These are phyloP conservation scores for Sporothrix humicola DNA, from an alignment of 2,329 filamentous ascomycete species.

Conservation along the genomic window DNA sequence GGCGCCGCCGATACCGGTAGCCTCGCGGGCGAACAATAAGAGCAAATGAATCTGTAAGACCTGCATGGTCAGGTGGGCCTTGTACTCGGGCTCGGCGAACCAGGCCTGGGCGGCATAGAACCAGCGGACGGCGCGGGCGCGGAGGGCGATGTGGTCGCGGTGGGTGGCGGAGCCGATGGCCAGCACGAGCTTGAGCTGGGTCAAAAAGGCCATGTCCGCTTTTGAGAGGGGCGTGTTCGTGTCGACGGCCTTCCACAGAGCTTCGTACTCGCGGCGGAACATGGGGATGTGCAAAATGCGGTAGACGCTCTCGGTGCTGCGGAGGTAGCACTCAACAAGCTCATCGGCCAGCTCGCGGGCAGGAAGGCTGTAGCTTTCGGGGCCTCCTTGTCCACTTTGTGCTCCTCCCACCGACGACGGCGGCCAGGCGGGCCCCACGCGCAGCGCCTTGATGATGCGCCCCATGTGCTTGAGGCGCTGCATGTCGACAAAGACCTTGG, in stretches of 20 bases:
- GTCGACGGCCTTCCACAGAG: slow-evolving; percentile 51
- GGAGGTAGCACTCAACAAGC: slow-evolving; percentile 59
- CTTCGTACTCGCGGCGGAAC: slow-evolving; percentile 60
- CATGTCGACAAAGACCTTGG: slow-evolving; percentile 45
- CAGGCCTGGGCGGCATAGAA: slow-evolving; percentile 59
- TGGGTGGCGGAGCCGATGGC: slow-evolving; percentile 57
- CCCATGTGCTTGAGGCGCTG: slow-evolving; percentile 59
- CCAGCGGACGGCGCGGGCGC: slow-evolving; percentile 54
- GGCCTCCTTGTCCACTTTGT: too few relatives aligned
- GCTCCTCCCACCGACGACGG: slow-evolving; percentile 37
- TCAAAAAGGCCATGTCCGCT: slow-evolving; percentile 51
- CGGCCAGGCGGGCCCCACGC: slow-evolving; percentile 39
- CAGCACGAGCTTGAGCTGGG: slow-evolving; percentile 59
- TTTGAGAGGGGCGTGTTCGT: not conserved
- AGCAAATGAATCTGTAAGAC: slow-evolving; percentile 60
- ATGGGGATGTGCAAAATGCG: slow-evolving; percentile 64
- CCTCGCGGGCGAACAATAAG: slow-evolving; percentile 55
- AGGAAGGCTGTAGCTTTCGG: slow-evolving; percentile 48
- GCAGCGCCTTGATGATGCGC: slow-evolving; percentile 56
- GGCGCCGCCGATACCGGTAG: slow-evolving; percentile 50
- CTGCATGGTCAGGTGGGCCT: slow-evolving; percentile 55
- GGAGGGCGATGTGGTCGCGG: slow-evolving; percentile 52
- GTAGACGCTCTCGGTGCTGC: slow-evolving; percentile 61
- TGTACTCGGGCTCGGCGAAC: slow-evolving; percentile 53
- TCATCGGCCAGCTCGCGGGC: slow-evolving; percentile 53